Conservation (phyloP, 345 rosid genomes). For the Bruguiera sexangula region DNA sequence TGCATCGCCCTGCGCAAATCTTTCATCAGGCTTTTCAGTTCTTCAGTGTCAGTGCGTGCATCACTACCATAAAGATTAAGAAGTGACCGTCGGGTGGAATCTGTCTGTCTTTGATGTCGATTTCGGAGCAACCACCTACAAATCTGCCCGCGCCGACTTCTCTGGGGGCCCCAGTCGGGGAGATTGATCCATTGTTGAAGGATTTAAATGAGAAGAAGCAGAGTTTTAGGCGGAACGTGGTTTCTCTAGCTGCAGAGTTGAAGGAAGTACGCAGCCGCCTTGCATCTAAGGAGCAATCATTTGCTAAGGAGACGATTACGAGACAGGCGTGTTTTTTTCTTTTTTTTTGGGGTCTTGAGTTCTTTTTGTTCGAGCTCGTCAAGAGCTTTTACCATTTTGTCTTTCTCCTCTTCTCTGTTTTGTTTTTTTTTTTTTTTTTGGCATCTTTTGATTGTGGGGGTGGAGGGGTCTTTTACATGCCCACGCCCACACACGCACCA, state of each 20-base stretch:
- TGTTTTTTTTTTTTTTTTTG: no score
- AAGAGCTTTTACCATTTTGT: no score
- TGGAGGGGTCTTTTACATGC: no score
- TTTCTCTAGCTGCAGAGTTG: constrained; percentile 79
- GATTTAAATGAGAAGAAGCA: constrained; percentile 92
- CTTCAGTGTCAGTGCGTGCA: constrained; percentile 8
- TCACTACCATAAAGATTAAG: constrained; percentile 8
- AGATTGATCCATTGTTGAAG: constrained; percentile 74
- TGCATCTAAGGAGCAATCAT: constrained; percentile 58
- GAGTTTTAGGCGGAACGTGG: constrained; percentile 74
- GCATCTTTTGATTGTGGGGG: no score
- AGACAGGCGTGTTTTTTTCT: constrained; percentile 60
- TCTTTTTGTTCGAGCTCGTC: neutral
- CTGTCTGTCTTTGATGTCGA: constrained; percentile 33
- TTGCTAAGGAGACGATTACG: constrained; percentile 60
- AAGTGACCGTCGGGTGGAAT: constrained; percentile 12
- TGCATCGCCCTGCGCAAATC: constrained; percentile 4
- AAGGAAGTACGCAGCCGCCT: constrained; percentile 75
- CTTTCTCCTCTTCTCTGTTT: no score
- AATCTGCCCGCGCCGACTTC: constrained; percentile 15
- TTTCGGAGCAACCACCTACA: constrained; percentile 28
- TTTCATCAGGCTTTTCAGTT: neutral
- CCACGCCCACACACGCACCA: no score
- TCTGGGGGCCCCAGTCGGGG: constrained; percentile 26
- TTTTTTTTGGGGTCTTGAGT: constrained; percentile 5